These are phyloP conservation scores for Alopecurus myosuroides DNA, from an alignment of 176 grass and related monocot genomes.

Conservation along the genomic window DNA sequence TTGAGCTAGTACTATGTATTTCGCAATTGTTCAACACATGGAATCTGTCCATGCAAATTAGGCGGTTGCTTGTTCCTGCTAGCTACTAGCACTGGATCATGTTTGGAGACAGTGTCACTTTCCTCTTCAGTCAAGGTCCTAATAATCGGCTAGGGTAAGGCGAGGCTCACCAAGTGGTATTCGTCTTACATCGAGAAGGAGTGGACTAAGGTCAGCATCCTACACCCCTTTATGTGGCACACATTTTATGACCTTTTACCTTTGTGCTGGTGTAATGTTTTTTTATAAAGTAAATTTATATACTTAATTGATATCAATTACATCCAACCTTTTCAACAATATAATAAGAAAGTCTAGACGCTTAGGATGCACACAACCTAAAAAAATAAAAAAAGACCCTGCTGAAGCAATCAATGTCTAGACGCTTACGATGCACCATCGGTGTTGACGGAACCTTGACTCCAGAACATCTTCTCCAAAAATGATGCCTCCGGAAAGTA, in stretches of 20 bases:
- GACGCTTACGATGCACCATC: too few species aligned
- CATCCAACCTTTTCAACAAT: too few species aligned
- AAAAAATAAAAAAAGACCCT: too few species aligned
- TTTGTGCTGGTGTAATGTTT: too few species aligned
- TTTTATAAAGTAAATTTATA: too few species aligned
- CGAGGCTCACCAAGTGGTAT: conserved; percentile 93
- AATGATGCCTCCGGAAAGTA: too few species aligned
- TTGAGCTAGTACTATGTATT: not conserved
- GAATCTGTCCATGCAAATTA: not conserved
- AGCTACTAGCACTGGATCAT: not conserved
- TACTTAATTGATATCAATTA: too few species aligned
- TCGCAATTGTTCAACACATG: not conserved
- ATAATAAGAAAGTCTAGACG: too few species aligned
- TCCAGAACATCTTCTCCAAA: too few species aligned
- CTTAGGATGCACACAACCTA: too few species aligned
- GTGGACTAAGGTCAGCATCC: conserved; percentile 67
- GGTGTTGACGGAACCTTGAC: too few species aligned
- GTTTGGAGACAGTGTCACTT: not conserved
- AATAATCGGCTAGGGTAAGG: conserved; percentile 82
- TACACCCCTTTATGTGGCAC: not conserved
- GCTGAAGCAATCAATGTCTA: too few species aligned
- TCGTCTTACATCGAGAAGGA: conserved; percentile 79
- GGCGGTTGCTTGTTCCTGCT: not conserved
- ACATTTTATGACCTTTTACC: not conserved
- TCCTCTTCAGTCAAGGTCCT: conserved; percentile 54